Base-by-base conservation (phyloP, 805 yeast genomes). In the Barnettozyma pratensis region DNA sequence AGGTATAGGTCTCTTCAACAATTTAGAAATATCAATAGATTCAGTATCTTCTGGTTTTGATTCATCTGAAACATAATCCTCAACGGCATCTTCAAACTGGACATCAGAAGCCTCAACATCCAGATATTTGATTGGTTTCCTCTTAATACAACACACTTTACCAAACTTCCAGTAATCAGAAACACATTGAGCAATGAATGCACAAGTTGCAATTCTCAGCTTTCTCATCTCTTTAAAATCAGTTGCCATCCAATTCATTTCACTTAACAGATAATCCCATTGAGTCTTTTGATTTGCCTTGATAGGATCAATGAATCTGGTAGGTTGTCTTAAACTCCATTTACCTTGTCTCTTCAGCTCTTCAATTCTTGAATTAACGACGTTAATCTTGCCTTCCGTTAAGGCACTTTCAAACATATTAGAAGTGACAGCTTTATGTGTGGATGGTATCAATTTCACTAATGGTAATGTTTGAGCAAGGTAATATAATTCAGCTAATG, bases 261-360 rank as follows among this genome's bases (percentile, higher is more conserved):
- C 99, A 27, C 80, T 79, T 5, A 94, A 53, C 27, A 92, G 53
- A 49, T 75, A 67, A 56, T 85, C 92, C 88, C 95, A 81, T 54
- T 87, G 91, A 4, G 81, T 69, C 10, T 45, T 48, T 31, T 69
- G 62, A 11, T 70, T 63, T 28, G 56, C 61, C 44, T 54, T 58
- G 10, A 57, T 41, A 0, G 98, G 97, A 54, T 88, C 96, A 10
- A 73, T 60, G 58, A 75, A 84, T 53, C 78, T 75, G 45, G 76
- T 72, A 0, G 96, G 96, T 63, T 94, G 99, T 46, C 96, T 75
- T 46, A 94, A 70, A 26, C 96, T 84, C 98, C 99, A 94, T 58
- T 87, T 82, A 2, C 87, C 86, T 49, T 85, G 84, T 42, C 96
- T 73, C 63, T 89, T 88, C 53, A 94, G 73, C 63, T 92, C 98